phyloP scores from a whole-genome alignment of 768 basidiomycete genomes.

The Mycena belliarum region DNA sequence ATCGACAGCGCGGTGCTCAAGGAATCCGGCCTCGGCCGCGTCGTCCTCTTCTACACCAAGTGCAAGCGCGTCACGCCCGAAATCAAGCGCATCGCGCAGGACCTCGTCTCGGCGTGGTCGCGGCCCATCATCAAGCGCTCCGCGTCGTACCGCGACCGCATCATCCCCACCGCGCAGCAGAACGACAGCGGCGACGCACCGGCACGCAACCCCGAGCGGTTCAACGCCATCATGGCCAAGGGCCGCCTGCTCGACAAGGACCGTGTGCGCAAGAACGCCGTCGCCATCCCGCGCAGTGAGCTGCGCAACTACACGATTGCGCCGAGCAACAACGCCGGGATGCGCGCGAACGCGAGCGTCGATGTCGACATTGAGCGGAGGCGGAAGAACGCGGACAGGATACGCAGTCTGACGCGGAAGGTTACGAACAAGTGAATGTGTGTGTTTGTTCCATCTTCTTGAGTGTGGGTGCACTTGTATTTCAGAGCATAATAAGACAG shows the following conservation, averaged over 20 bases:
- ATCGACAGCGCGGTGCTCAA: constrained; percentile 91
- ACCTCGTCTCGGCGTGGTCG: constrained; percentile 85
- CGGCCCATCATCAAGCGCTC: constrained; percentile 90
- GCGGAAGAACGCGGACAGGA: constrained; percentile 71
- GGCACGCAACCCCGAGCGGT: constrained; percentile 48
- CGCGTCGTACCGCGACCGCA: constrained; percentile 75
- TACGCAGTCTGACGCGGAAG: constrained; percentile 63
- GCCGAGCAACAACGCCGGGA: constrained; percentile 58
- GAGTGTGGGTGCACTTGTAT: neutral
- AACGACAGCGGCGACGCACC: constrained; percentile 34
- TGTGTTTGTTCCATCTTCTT: neutral
- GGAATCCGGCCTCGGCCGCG: constrained; percentile 84
- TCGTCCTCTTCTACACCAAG: constrained; percentile 95
- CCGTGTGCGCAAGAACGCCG: constrained; percentile 74
- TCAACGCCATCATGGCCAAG: constrained; percentile 69
- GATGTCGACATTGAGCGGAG: constrained; percentile 75
- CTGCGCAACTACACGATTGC: constrained; percentile 81
- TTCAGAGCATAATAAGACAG: neutral
- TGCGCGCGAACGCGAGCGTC: constrained; percentile 57
- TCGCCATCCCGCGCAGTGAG: constrained; percentile 78
- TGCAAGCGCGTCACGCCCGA: constrained; percentile 86
- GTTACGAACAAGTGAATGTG: constrained; percentile 28
- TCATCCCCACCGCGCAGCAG: constrained; percentile 59
- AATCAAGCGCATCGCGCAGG: constrained; percentile 78
- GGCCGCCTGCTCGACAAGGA: constrained; percentile 70